Evolutionary conservation across 306 rosid species (phyloP).

Genomic region (Lathyrus oleraceus): DNA sequence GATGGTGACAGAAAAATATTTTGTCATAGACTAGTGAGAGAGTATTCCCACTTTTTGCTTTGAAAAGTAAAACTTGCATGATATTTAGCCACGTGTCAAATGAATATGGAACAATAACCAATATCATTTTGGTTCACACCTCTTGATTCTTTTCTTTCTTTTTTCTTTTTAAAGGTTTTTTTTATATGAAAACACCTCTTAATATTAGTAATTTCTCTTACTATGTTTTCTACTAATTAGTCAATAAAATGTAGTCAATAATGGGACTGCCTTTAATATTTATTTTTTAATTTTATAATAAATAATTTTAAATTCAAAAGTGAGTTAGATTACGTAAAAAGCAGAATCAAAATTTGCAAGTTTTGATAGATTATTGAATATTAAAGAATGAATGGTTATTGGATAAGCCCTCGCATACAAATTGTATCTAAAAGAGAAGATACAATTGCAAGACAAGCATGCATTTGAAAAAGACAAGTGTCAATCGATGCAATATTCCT

Average conservation of each 20-base stretch:
- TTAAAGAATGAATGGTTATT: not conserved
- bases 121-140: not conserved
- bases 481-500: conserved; percentile 9
- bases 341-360: too few species aligned
- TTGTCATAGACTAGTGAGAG: not conserved
- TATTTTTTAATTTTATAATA: too few species aligned
- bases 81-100: not conserved
- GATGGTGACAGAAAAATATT: not conserved
- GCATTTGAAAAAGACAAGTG: conserved; percentile 10
- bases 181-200: not conserved
- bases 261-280: too few species aligned
- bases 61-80: conserved; percentile 35
- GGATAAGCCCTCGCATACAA: not conserved
- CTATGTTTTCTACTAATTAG: too few species aligned
- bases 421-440: conserved; percentile 6
- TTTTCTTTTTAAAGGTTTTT: too few species aligned
- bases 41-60: conserved; percentile 10
- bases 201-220: too few species aligned
- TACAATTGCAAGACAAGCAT: not conserved
- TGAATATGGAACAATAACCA: not conserved
- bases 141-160: too few species aligned
- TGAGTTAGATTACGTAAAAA: too few species aligned
- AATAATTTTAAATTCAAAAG: too few species aligned
- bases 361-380: too few species aligned
- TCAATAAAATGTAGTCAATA: too few species aligned